Evolutionary conservation across 2,329 filamentous ascomycete species (phyloP).

Genomic region (Neopestalotiopsis clavispora): DNA sequence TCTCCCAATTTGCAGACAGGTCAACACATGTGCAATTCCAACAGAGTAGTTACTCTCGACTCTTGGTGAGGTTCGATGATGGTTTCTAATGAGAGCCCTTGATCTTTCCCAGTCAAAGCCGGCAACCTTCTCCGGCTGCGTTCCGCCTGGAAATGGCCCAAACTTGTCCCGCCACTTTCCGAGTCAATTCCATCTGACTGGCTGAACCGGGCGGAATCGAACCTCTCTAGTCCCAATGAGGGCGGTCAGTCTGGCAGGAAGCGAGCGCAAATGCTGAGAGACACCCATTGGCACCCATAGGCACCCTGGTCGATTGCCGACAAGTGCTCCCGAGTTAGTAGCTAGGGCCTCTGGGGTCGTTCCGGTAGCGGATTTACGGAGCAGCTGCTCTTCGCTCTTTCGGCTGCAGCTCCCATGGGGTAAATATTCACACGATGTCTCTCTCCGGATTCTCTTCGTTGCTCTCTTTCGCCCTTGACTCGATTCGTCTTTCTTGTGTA

Average conservation of each 20-base stretch:
- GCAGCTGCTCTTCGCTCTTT: slow-evolving; percentile 10
- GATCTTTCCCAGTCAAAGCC: neutral
- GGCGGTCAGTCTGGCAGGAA: neutral
- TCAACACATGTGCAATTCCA: too few species aligned
- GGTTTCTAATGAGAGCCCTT: too few species aligned
- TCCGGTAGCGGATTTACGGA: slow-evolving; percentile 24
- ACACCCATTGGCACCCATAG: too few species aligned
- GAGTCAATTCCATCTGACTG: slow-evolving; percentile 12
- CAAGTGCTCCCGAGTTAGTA: slow-evolving; percentile 25
- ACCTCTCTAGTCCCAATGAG: slow-evolving; percentile 4
- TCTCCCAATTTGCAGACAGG: too few species aligned
- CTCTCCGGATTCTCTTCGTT: neutral
- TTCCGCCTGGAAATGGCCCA: neutral
- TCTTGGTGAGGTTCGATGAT: too few species aligned
- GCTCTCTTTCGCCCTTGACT: neutral
- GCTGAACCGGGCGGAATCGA: slow-evolving; percentile 9
- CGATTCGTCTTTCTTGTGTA: neutral
- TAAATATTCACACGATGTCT: slow-evolving; percentile 19
- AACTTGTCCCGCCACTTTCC: slow-evolving; percentile 30
- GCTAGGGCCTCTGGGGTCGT: neutral
- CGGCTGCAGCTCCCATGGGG: slow-evolving; percentile 10
- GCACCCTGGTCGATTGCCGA: slow-evolving; percentile 31
- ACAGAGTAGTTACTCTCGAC: too few species aligned
- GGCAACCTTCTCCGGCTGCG: slow-evolving; percentile 4
- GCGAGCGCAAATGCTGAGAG: too few species aligned